A percentile compares a stretch with the other conserved stretches of the same genome.
Conservation (phyloP, 768 basidiomycete genomes). For the Omphalotus guepiniiformis region DNA sequence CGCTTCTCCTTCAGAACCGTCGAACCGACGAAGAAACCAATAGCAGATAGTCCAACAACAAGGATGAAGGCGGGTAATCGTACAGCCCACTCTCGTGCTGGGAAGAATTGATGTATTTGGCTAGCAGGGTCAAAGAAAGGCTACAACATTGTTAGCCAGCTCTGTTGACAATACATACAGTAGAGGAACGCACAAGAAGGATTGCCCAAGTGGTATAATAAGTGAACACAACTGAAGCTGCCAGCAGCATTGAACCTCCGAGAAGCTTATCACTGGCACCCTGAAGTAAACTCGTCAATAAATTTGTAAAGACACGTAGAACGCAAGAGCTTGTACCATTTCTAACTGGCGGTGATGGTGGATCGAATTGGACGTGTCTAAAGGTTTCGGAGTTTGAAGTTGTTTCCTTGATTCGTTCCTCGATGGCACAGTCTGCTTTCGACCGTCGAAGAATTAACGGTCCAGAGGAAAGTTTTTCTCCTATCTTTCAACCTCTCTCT, state of each 20-base stretch:
- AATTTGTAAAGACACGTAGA: constrained; percentile 1
- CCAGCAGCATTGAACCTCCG: constrained; percentile 76
- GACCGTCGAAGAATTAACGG: constrained; percentile 91
- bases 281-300: constrained; percentile 34
- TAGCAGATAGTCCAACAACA: constrained; percentile 71
- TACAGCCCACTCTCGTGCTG: constrained; percentile 88
- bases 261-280: constrained; percentile 76
- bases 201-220: constrained; percentile 95
- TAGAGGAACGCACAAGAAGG: constrained; percentile 56
- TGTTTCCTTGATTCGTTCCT: no score
- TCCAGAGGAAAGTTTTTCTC: constrained; percentile 77
- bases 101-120: constrained; percentile 76
- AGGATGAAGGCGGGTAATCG: constrained; percentile 82
- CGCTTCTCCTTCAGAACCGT: constrained; percentile 73
- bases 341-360: constrained; percentile 8
- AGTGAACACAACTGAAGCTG: constrained; percentile 69
- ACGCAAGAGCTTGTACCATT: constrained; percentile 20
- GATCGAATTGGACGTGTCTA: background rate
- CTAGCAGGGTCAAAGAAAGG: constrained; percentile 81
- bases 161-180: background rate
- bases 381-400: no score
- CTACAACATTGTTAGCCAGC: constrained; percentile 27
- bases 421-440: background rate
- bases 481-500: constrained; percentile 39
- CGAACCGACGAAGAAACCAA: constrained; percentile 75